phyloP scores from a whole-genome alignment of 176 grass and related monocot genomes.

The Lolium multiflorum region DNA sequence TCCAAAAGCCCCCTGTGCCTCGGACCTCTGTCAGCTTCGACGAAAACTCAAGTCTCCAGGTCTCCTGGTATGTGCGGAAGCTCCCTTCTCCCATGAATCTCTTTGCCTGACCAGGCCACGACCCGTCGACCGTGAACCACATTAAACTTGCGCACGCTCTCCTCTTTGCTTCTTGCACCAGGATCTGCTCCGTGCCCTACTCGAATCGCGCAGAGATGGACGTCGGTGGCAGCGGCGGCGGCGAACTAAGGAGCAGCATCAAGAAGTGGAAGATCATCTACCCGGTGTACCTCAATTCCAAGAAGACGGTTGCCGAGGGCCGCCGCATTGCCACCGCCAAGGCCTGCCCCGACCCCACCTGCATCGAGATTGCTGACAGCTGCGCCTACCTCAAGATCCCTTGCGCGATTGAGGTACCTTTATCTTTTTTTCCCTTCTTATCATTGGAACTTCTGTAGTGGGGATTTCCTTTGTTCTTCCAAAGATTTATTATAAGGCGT shows the following conservation, averaged over 20 bases:
- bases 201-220: constrained; percentile 52
- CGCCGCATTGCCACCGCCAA: constrained; percentile 71
- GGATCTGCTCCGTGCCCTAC: not conserved
- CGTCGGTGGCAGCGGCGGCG: constrained; percentile 20
- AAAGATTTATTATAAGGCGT: not conserved
- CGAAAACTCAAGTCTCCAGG: not conserved
- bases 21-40: not conserved
- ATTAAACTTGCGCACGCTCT: not conserved
- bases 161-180: not conserved
- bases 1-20: too few relatives aligned
- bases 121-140: not conserved
- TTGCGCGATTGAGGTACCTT: constrained; percentile 65
- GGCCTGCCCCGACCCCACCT: constrained; percentile 90
- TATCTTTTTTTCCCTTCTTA: not conserved
- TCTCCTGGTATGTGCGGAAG: not conserved
- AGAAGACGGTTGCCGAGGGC: constrained; percentile 86
- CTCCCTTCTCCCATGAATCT: constrained; percentile 20
- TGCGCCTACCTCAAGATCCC: constrained; percentile 88
- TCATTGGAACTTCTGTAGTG: not conserved
- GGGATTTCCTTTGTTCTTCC: not conserved
- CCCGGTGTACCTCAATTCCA: constrained; percentile 95
- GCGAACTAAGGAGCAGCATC: constrained; percentile 52
- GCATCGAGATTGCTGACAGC: constrained; percentile 85
- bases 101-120: not conserved
- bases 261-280: constrained; percentile 98